Conservation (phyloP, 345 rosid genomes). For the Rhodamnia rubescens region DNA sequence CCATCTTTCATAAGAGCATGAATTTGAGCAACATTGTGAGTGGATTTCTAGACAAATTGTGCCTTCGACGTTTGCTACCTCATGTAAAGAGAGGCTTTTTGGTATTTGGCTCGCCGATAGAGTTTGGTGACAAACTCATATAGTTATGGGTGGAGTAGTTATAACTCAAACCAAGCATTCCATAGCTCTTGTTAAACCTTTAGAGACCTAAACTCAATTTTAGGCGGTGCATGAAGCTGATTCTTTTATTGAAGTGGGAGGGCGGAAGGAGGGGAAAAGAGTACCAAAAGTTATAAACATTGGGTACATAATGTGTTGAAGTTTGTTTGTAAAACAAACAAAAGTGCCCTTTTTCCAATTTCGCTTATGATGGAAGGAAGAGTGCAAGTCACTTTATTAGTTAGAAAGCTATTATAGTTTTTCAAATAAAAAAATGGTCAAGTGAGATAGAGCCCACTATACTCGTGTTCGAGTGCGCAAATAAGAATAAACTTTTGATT, state of each 20-base stretch:
- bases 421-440: too few relatives aligned
- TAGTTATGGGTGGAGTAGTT: neutral
- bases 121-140: neutral
- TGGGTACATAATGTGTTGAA: fast-evolving
- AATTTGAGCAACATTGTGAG: neutral
- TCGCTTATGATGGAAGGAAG: too few relatives aligned
- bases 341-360: too few relatives aligned
- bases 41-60: neutral
- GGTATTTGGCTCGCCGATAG: neutral
- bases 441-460: too few relatives aligned
- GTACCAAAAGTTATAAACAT: neutral
- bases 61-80: fast-evolving
- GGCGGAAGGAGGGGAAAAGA: neutral
- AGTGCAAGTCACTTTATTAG: too few relatives aligned
- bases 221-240: neutral
- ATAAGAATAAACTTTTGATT: too few relatives aligned
- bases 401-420: too few relatives aligned
- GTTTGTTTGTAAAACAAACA: too few relatives aligned
- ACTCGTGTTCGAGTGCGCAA: too few relatives aligned
- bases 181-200: too few relatives aligned
- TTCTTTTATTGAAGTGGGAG: neutral
- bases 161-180: neutral
- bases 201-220: neutral
- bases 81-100: neutral
- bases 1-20: neutral